Evolutionary conservation across 164 flowering plant species (phyloP).

Genomic region (Tetrastigma voinierianum): DNA sequence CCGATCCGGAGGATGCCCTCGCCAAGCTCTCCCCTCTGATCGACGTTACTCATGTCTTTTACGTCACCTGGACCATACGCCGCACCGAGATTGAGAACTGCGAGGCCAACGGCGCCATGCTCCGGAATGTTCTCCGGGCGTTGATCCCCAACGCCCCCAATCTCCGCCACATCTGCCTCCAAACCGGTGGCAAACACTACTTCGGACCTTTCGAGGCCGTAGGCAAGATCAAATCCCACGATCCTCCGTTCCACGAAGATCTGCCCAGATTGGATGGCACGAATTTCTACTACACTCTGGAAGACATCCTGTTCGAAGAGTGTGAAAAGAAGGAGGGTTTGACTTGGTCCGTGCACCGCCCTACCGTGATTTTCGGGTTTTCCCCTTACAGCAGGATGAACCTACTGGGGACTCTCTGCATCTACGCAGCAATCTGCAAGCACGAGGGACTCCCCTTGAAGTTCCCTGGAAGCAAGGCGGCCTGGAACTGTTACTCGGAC

Average conservation of each 20-base stretch:
- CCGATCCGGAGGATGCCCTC: conserved; percentile 37
- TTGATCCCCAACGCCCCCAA: conserved; percentile 62
- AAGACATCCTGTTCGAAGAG: conserved; percentile 64
- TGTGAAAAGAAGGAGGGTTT: conserved; percentile 44
- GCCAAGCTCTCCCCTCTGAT: conserved; percentile 56
- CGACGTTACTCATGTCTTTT: conserved; percentile 79
- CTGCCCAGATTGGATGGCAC: conserved; percentile 50
- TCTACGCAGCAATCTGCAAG: conserved; percentile 74
- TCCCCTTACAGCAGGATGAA: conserved; percentile 79
- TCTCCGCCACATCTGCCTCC: conserved; percentile 68
- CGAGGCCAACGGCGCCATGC: conserved; percentile 52
- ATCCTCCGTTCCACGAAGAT: conserved; percentile 70
- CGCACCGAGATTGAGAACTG: conserved; percentile 52
- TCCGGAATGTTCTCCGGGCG: conserved; percentile 60
- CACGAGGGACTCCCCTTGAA: conserved; percentile 52
- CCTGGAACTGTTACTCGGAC: conserved; percentile 54
- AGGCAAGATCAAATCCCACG: conserved; percentile 40
- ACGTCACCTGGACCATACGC: conserved; percentile 57
- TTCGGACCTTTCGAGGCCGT: conserved; percentile 44
- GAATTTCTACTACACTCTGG: conserved; percentile 64
- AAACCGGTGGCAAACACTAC: conserved; percentile 73
- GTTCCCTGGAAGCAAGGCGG: conserved; percentile 57
- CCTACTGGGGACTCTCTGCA: conserved; percentile 57
- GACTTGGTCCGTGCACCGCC: conserved; percentile 75
- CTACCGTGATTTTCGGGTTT: conserved; percentile 60